These are phyloP conservation scores for Zea mays DNA, from an alignment of 176 grass and related monocot species.

Conservation along the genomic window DNA sequence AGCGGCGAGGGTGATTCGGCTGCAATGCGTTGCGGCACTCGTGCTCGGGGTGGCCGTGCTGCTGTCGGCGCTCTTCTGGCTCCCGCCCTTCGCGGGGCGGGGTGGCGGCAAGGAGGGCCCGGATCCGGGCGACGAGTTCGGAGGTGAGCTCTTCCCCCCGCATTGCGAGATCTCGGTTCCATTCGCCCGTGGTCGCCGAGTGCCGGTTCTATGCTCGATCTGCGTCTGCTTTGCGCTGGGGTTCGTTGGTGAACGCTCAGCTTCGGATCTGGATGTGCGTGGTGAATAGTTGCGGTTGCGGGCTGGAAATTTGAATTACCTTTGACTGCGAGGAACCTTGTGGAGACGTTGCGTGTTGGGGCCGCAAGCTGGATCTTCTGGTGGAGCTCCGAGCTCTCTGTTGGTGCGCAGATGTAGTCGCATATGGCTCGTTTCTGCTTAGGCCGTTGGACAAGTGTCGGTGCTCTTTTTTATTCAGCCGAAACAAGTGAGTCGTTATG, in stretches of 20 bases:
- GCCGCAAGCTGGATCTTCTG: background rate
- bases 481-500: background rate
- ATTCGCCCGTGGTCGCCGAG: background rate
- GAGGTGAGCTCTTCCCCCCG: conserved; percentile 47
- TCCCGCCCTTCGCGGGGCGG: conserved; percentile 64
- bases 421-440: background rate
- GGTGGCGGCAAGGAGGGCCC: conserved; percentile 19
- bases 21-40: conserved; percentile 70
- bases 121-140: conserved; percentile 38
- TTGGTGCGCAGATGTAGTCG: background rate
- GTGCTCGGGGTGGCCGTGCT: conserved; percentile 69
- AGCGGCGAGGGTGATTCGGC: background rate
- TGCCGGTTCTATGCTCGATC: conserved; percentile 6
- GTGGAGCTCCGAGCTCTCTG: background rate
- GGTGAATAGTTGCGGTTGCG: background rate
- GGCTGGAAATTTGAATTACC: background rate
- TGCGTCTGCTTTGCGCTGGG: background rate
- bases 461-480: conserved; percentile 22
- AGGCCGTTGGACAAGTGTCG: conserved; percentile 26
- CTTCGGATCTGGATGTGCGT: conserved; percentile 41
- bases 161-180: conserved; percentile 38
- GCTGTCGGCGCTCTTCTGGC: conserved; percentile 85
- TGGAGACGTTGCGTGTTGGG: background rate
- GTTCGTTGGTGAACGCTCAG: background rate
- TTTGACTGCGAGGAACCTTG: background rate